phyloP scores from a whole-genome alignment of 2,329 filamentous ascomycete genomes.

The Rutstroemia sp. region DNA sequence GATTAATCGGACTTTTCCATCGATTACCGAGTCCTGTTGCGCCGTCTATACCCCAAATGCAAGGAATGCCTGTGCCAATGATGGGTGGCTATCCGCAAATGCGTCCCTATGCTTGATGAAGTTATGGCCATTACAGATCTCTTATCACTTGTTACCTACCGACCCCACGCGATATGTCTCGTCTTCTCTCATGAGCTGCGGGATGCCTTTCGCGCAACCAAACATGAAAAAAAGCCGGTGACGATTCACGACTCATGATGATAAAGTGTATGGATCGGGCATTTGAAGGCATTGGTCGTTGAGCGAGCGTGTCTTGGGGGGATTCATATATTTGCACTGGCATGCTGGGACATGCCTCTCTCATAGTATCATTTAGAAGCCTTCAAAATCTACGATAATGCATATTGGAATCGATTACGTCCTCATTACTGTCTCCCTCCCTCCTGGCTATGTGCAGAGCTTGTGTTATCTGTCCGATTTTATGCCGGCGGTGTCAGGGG shows the following conservation, averaged over 20 bases:
- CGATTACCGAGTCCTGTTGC: constrained; percentile 30
- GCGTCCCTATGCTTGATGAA: constrained; percentile 14
- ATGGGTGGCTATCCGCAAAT: constrained; percentile 21
- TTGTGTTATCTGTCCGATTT: too few relatives aligned
- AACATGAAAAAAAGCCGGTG: not conserved
- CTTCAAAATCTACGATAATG: not conserved
- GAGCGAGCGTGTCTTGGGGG: not conserved
- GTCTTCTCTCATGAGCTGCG: not conserved
- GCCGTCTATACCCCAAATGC: constrained; percentile 14
- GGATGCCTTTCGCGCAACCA: not conserved
- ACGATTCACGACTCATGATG: not conserved
- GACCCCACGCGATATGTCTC: too few relatives aligned
- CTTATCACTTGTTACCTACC: too few relatives aligned
- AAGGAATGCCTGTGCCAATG: constrained; percentile 11
- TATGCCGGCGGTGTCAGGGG: too few relatives aligned
- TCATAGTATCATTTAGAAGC: not conserved
- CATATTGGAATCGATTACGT: not conserved
- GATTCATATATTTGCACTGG: not conserved
- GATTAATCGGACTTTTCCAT: constrained; percentile 74
- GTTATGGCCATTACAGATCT: not conserved
- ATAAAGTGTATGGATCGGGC: not conserved
- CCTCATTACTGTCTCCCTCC: too few relatives aligned
- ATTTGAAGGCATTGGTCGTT: not conserved
- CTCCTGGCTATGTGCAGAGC: too few relatives aligned
- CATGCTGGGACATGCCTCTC: not conserved